A percentile compares a stretch with the other conserved stretches of the same genome.
phyloP scores from a whole-genome alignment of 495 filamentous ascomycete species.

The Rusavskia elegans region DNA sequence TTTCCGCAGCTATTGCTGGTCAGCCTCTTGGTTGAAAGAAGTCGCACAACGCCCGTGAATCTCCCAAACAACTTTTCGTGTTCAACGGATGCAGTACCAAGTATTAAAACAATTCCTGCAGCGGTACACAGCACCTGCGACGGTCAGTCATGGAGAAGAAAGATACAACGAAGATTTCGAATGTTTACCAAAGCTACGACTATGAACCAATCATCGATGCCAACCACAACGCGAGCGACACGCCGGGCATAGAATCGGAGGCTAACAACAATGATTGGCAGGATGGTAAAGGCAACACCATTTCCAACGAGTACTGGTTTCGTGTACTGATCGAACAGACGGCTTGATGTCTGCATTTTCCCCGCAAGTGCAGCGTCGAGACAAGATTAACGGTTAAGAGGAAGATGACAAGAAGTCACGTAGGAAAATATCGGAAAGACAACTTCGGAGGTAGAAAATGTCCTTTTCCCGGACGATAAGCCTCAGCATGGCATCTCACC shows the following conservation, averaged over 20 bases:
- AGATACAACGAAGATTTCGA: background rate
- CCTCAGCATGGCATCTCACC: no score
- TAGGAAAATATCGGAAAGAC: no score
- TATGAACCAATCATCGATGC: background rate
- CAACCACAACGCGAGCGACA: background rate
- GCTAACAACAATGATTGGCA: background rate
- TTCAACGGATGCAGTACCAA: background rate
- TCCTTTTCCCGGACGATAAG: no score
- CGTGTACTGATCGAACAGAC: background rate
- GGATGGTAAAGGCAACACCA: background rate
- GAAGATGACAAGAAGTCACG: no score
- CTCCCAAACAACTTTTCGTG: no score
- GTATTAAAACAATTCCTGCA: background rate
- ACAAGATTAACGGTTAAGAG: no score
- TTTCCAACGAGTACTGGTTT: background rate
- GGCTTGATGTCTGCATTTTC: background rate
- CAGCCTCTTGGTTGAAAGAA: no score
- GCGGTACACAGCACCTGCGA: conserved; percentile 1
- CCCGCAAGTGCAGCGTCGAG: background rate
- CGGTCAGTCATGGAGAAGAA: background rate
- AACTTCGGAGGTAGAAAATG: no score
- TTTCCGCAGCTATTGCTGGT: background rate
- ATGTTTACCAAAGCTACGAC: background rate
- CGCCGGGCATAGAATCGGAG: background rate
- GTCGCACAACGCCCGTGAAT: no score